Base-by-base conservation (phyloP, 2,329 filamentous ascomycete genomes). In the Cytospora piceae region DNA sequence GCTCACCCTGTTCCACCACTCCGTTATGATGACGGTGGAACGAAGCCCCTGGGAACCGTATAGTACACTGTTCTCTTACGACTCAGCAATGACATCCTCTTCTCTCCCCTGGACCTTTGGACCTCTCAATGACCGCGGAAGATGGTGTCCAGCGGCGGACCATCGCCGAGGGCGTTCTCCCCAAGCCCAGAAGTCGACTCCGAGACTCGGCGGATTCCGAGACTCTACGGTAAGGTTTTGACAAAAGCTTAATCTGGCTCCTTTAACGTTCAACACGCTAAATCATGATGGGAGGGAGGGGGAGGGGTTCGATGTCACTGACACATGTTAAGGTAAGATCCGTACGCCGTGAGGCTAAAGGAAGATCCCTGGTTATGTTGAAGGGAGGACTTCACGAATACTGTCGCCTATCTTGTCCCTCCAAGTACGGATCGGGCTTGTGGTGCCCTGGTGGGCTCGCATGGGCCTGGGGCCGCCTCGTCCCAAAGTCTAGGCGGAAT, bases 291-390 rank as follows among this genome's bases (percentile, higher is more conserved):
- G 9, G n/a, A n/a, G 20, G 37, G n/a, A 42, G 39, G 20, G 52
- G 39, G 51, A 29, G 57, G 61, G 53, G 61, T 39, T 53, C 53
- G 53, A 63, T 57, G 53, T 29, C 61, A 63, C 61, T 52, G 61
- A 63, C 61, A 51, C 53, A 57, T 63, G 53, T 51, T 37, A 63
- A 63, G 53, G 57, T 29, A 15, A 57, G 46, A 39, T 63, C 31
- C 61, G 53, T 63, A 53, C 53, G 53, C 53, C 37, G 52, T 20
- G 32, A 56, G 60, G 53, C 53, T 49, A 56, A 31, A 17, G 17
- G 31, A 31, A 37, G 17, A 52, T 52, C 61, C 61, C 42, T 39
- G 61, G 22, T n/a, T 29, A 52, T 46, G 34, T 27, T 24, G n/a
- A 17, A 22, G 11, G 31, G 11, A 14, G 34, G 20, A 56, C 8